Evolutionary conservation across 495 filamentous ascomycete species (phyloP).

Genomic region (Lepraria neglecta): DNA sequence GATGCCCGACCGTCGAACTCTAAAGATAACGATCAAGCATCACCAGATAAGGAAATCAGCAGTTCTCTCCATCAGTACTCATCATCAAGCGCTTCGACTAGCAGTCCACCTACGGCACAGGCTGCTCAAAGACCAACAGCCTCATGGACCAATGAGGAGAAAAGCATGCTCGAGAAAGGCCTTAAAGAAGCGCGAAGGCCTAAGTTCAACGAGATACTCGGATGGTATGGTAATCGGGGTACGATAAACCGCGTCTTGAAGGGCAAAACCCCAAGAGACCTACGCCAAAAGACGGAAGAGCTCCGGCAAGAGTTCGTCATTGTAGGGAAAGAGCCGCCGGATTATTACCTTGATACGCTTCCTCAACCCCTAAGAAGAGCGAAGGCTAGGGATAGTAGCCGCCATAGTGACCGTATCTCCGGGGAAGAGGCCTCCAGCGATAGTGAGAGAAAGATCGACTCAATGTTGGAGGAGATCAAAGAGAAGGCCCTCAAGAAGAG

Average conservation of each 20-base stretch:
- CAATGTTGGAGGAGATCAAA: no score
- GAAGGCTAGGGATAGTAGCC: background rate
- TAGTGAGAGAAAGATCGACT: no score
- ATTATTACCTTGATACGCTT: background rate
- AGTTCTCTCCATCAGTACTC: no score
- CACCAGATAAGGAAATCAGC: no score
- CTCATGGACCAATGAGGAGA: constrained; percentile 13
- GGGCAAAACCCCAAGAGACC: constrained; percentile 3
- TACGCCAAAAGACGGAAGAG: constrained; percentile 3
- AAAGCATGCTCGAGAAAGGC: constrained; percentile 12
- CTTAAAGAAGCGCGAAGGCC: constrained; percentile 8
- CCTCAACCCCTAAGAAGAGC: background rate
- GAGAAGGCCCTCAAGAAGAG: no score
- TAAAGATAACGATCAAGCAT: no score
- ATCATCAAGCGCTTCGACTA: no score
- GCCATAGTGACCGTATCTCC: no score
- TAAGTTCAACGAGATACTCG: constrained; percentile 9
- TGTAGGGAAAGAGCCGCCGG: constrained; percentile 6
- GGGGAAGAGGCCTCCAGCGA: no score
- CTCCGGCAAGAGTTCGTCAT: constrained; percentile 17
- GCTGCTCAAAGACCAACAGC: no score
- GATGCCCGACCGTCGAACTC: constrained; percentile 2
- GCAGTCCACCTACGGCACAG: no score
- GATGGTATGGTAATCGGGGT: constrained; percentile 9
- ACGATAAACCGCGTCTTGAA: constrained; percentile 11